Percentiles rank a stretch among this genome's conserved stretches.
phyloP scores from a whole-genome alignment of 106 monocot species.

The Dendrobium huoshanense region DNA sequence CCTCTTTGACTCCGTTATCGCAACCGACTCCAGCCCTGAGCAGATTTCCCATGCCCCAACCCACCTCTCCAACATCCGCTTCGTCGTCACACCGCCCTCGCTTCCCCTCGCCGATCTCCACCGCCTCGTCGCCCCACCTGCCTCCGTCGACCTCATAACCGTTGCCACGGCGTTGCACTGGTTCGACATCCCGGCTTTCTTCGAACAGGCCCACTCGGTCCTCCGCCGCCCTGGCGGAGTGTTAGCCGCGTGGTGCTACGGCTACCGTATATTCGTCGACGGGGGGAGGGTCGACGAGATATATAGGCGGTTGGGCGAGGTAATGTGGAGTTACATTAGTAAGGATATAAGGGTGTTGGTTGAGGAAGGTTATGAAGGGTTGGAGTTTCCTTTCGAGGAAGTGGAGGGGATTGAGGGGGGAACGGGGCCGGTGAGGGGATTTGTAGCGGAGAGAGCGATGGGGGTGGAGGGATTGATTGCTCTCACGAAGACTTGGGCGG shows the following conservation, averaged over 20 bases:
- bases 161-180: slow-evolving; percentile 86
- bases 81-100: slow-evolving; percentile 33
- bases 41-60: slow-evolving; percentile 43
- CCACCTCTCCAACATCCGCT: slow-evolving; percentile 50
- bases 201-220: slow-evolving; percentile 23
- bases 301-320: slow-evolving; percentile 22
- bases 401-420: slow-evolving; percentile 40
- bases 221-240: slow-evolving; percentile 50
- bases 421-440: slow-evolving; percentile 59
- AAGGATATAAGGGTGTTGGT: slow-evolving; percentile 26
- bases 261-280: not conserved
- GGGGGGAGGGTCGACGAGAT: slow-evolving; percentile 32
- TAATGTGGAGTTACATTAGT: slow-evolving; percentile 40
- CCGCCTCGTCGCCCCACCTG: slow-evolving; percentile 22
- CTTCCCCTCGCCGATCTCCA: slow-evolving; percentile 25
- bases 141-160: slow-evolving; percentile 61
- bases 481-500: slow-evolving; percentile 64
- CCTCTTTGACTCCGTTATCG: slow-evolving; percentile 52
- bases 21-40: slow-evolving; percentile 54
- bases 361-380: slow-evolving; percentile 33
- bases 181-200: slow-evolving; percentile 69
- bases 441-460: slow-evolving; percentile 38
- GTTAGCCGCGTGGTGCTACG: slow-evolving; percentile 79
- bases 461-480: slow-evolving; percentile 30
- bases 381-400: slow-evolving; percentile 69